Evolutionary conservation across 768 basidiomycete genomes (phyloP).

Genomic region (Cubamyces sp.): DNA sequence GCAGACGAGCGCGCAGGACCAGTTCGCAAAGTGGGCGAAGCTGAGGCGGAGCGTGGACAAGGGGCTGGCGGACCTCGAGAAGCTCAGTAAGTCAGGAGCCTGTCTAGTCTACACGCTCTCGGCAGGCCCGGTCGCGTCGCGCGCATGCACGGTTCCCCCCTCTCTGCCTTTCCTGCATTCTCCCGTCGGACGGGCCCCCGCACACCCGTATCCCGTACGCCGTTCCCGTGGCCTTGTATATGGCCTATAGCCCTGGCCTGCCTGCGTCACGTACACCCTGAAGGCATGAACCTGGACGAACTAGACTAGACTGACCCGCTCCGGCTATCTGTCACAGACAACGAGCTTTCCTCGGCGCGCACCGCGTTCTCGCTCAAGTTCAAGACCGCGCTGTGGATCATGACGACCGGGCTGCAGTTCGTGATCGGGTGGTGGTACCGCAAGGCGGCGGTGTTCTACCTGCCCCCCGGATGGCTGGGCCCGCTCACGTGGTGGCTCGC

Average conservation of each 20-base stretch:
- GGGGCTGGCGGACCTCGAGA: slow-evolving; percentile 87
- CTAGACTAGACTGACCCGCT: background rate
- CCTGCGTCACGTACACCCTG: background rate
- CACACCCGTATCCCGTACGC: background rate
- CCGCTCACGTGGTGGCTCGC: slow-evolving; percentile 87
- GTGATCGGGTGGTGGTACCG: slow-evolving; percentile 91
- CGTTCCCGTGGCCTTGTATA: too few relatives aligned
- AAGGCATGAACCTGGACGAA: background rate
- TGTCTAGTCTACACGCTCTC: background rate
- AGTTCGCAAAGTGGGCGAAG: slow-evolving; percentile 99
- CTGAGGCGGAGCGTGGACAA: slow-evolving; percentile 90
- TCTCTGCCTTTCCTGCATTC: background rate
- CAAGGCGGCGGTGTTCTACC: slow-evolving; percentile 88
- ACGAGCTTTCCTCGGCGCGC: slow-evolving; percentile 76
- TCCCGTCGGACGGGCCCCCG: background rate
- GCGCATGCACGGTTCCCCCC: too few relatives aligned
- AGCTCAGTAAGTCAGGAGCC: slow-evolving; percentile 63
- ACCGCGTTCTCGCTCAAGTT: slow-evolving; percentile 78
- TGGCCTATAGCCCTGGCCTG: background rate
- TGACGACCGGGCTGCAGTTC: slow-evolving; percentile 89
- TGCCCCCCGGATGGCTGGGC: slow-evolving; percentile 90
- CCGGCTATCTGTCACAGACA: slow-evolving; percentile 53
- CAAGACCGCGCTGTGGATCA: slow-evolving; percentile 72
- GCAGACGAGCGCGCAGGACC: slow-evolving; percentile 92
- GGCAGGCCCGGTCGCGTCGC: background rate